Evolutionary conservation across 108 stramenopile genomes (phyloP), one percentile per base, ranked within the genome.

Genomic region (Chaetoceros muelleri): DNA sequence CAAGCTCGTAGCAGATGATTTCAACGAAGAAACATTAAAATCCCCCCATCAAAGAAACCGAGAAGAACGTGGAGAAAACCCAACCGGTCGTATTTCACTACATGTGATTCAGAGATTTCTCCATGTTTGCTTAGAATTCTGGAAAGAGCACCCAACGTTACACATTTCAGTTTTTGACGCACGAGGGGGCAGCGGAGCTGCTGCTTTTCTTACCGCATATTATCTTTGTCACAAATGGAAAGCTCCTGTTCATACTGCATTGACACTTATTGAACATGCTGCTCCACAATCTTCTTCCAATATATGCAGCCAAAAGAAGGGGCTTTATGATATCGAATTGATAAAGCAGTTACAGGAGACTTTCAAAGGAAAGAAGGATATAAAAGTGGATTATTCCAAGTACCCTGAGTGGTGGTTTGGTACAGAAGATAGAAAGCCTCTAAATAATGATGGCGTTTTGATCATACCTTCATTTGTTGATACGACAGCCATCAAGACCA

Each of bases 131-230:
- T 10, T 40, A 40, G 34, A 40, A 13, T 40, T 40, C 13, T 40
- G 34, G 26, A 31, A 34, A 19, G 28, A 23, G 19, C 49, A 52
- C 13, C 49, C 58, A 19, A 58, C 44, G 20, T 61, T 60, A 24
- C 52, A 72, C 30, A 60, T 75, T 55, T 60, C 70, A 2, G n/a
- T 75, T 1, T 75, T 75, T 53, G 74, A 75, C 29, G 66, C 74
- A 2, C 48, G 74, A 1, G 70, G 70, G 40, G 74, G 74, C 20
- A 34, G 57, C 25, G 74, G 74, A 16, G 74, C 58, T 1, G 74
- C 74, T 18, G 55, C 74, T 1, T 75, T 67, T 53, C 62, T 75
- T 13, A 53, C 49, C 0, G 74, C 58, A 30, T 46, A 52, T 16
- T 75, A 75, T 52, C 71, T 75, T 66, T 71, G 70, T 56, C 45